phyloP scores from a whole-genome alignment of 768 basidiomycete species.

The Pisolithus microcarpus region DNA sequence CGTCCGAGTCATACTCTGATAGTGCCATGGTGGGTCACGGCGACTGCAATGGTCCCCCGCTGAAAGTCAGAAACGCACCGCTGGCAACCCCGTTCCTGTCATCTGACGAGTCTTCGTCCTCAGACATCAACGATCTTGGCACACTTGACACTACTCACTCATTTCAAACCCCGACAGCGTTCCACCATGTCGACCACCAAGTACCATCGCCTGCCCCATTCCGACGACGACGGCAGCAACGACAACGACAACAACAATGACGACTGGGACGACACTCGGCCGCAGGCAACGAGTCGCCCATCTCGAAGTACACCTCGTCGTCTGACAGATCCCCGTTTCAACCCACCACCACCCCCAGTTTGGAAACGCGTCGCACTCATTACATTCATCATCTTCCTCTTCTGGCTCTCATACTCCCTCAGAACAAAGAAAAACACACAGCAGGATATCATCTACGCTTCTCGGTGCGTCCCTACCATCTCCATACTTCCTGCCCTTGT shows the following conservation, averaged over 20 bases:
- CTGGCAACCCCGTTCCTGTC: neutral
- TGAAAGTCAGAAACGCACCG: neutral
- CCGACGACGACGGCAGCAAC: neutral
- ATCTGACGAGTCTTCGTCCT: slow-evolving; percentile 7
- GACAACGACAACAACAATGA: neutral
- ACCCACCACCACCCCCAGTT: slow-evolving; percentile 32
- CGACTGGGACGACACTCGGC: neutral
- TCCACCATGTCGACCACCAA: slow-evolving; percentile 4
- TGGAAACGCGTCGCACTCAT: slow-evolving; percentile 45
- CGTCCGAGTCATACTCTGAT: slow-evolving; percentile 21
- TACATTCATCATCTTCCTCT: slow-evolving; percentile 32
- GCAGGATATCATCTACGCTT: slow-evolving; percentile 52
- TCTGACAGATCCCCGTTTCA: slow-evolving; percentile 27
- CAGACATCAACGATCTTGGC: slow-evolving; percentile 2
- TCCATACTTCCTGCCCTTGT: neutral
- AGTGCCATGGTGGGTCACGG: no score
- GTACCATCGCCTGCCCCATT: slow-evolving; percentile 1
- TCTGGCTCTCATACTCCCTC: slow-evolving; percentile 39
- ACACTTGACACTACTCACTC: neutral
- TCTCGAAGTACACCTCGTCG: neutral
- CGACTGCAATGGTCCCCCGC: no score
- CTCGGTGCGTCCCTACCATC: slow-evolving; percentile 41
- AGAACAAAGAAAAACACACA: slow-evolving; percentile 17
- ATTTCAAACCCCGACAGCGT: slow-evolving; percentile 21
- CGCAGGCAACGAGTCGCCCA: neutral